Conservation (phyloP, 2,329 filamentous ascomycete genomes). For the Metarhizium rileyi region DNA sequence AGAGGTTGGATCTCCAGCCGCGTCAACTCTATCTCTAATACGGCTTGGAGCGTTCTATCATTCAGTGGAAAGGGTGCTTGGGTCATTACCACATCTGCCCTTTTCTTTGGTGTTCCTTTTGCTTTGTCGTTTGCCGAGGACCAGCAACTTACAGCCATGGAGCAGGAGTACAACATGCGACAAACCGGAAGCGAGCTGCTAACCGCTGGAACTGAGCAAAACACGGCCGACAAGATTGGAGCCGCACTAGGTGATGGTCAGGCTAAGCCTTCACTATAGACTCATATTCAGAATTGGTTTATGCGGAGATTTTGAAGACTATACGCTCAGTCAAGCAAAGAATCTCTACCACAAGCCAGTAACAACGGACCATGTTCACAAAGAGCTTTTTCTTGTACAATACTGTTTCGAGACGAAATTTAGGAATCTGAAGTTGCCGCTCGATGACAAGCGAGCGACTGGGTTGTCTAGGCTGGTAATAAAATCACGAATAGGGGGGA, state of each 20-base stretch:
- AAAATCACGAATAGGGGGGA: not conserved
- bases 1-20: conserved; percentile 58
- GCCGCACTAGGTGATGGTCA: conserved; percentile 37
- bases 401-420: conserved; percentile 1
- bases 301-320: not conserved
- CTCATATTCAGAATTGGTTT: not conserved
- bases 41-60: conserved; percentile 44
- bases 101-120: conserved; percentile 88
- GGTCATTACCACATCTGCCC: conserved; percentile 80
- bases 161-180: conserved; percentile 93
- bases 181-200: conserved; percentile 72
- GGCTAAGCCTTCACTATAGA: conserved; percentile 42
- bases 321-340: not conserved
- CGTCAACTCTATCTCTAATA: conserved; percentile 41
- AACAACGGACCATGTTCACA: not conserved
- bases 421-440: not conserved
- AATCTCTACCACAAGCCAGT: not conserved
- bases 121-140: conserved; percentile 90
- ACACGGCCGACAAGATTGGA: conserved; percentile 39
- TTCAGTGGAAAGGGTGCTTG: conserved; percentile 83
- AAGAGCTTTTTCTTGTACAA: conserved; percentile 5
- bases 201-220: conserved; percentile 35
- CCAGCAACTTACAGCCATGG: conserved; percentile 94
- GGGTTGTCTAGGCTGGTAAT: not conserved
- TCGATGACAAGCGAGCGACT: conserved; percentile 1